Conservation (phyloP, 768 basidiomycete species). For the Lyophyllum shimeji region DNA sequence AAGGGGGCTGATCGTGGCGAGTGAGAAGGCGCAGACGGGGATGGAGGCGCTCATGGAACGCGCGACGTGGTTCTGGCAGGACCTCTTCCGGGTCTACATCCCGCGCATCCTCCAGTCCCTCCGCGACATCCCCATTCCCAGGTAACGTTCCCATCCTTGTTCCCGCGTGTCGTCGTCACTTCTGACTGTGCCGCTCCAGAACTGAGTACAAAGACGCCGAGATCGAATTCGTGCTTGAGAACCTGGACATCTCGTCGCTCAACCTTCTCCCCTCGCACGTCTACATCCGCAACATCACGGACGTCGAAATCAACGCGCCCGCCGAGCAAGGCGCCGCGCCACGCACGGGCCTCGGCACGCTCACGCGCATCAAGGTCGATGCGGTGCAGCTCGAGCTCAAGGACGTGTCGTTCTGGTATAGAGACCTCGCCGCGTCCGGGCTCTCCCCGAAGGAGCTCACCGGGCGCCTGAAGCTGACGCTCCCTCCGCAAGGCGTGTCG, state of each 20-base stretch:
- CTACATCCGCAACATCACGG: constrained; percentile 71
- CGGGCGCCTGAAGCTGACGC: constrained; percentile 58
- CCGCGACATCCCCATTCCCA: constrained; percentile 68
- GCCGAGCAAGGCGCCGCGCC: constrained; percentile 34
- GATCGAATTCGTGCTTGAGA: constrained; percentile 73
- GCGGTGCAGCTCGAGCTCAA: constrained; percentile 62
- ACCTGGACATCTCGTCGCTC: constrained; percentile 68
- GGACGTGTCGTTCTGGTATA: constrained; percentile 75
- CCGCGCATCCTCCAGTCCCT: constrained; percentile 54
- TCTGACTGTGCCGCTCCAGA: constrained; percentile 31
- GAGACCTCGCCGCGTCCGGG: constrained; percentile 51
- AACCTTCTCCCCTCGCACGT: constrained; percentile 68
- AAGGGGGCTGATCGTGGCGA: constrained; percentile 32
- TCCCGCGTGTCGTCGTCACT: neutral
- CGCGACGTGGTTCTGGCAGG: constrained; percentile 77
- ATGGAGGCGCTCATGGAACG: constrained; percentile 57
- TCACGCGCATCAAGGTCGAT: constrained; percentile 65
- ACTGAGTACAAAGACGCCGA: constrained; percentile 71
- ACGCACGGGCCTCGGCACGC: constrained; percentile 54
- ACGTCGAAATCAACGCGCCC: constrained; percentile 44
- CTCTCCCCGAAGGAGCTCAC: constrained; percentile 58
- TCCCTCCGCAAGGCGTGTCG: constrained; percentile 69
- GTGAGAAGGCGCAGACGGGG: constrained; percentile 38
- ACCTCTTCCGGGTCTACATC: constrained; percentile 77
- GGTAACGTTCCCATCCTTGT: constrained; percentile 35